Conservation (phyloP, 352 stramenopile genomes). For the Phytopythium kandeliae region DNA sequence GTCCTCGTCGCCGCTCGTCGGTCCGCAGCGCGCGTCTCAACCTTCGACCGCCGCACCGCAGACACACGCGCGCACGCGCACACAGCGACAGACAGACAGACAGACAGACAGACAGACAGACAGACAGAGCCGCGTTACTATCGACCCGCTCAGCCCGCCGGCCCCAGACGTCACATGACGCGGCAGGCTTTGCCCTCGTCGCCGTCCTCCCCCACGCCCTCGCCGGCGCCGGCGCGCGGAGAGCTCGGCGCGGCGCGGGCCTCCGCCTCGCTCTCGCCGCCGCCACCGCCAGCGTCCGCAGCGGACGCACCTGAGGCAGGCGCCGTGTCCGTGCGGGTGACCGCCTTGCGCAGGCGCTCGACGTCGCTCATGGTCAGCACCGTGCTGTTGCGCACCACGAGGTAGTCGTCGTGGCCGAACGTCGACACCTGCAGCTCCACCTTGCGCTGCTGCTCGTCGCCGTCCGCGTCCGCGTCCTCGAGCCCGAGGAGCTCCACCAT, state of each 20-base stretch:
- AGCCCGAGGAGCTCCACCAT: slow-evolving; percentile 57
- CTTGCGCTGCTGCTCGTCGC: slow-evolving; percentile 34
- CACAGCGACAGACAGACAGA: slow-evolving; percentile 6
- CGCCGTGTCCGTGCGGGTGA: slow-evolving; percentile 8
- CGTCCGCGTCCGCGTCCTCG: slow-evolving; percentile 32
- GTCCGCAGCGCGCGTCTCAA: neutral
- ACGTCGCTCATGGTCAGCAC: slow-evolving; percentile 78
- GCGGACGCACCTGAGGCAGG: slow-evolving; percentile 1
- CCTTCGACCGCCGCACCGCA: too few species aligned
- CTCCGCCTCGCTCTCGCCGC: neutral
- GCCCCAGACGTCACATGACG: slow-evolving; percentile 8
- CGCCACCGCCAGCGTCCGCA: neutral
- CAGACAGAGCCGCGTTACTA: slow-evolving; percentile 1
- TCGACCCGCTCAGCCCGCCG: too few species aligned
- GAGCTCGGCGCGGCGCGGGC: neutral
- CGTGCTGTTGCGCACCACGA: slow-evolving; percentile 75
- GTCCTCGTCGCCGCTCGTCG: too few species aligned
- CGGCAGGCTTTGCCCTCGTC: slow-evolving; percentile 12
- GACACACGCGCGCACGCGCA: too few species aligned
- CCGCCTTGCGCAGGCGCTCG: slow-evolving; percentile 43
- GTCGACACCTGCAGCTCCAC: slow-evolving; percentile 54
- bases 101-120: too few species aligned
- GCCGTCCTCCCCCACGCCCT: slow-evolving; percentile 8
- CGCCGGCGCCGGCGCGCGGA: neutral
- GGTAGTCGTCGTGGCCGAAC: slow-evolving; percentile 50